These are phyloP conservation scores for Lotus japonicus DNA, from an alignment of 306 rosid genomes.

Conservation along the genomic window DNA sequence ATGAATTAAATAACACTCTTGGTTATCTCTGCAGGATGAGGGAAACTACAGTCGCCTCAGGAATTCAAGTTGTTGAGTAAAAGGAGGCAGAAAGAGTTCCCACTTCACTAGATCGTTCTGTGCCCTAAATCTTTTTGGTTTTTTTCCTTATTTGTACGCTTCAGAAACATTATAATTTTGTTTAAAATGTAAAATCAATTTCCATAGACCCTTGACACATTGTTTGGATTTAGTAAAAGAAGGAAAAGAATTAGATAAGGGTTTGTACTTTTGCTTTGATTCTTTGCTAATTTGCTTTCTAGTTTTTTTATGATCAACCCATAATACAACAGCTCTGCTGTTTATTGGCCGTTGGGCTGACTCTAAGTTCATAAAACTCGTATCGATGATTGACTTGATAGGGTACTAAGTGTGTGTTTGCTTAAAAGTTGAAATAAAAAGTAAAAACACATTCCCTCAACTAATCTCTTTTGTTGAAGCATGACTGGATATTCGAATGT, in stretches of 20 bases:
- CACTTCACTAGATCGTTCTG: neutral
- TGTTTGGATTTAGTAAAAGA: neutral
- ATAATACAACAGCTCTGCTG: too few relatives aligned
- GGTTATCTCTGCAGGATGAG: constrained; percentile 24
- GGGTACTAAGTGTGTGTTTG: too few relatives aligned
- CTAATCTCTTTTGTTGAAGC: too few relatives aligned
- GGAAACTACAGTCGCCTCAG: constrained; percentile 4
- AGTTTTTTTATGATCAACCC: neutral
- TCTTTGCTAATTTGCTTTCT: neutral
- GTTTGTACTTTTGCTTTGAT: neutral
- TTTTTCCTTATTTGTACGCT: neutral
- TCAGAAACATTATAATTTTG: neutral
- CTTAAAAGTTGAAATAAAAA: too few relatives aligned
- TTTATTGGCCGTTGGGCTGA: too few relatives aligned
- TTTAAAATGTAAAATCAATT: neutral
- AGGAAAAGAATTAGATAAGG: neutral
- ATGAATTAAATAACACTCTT: neutral
- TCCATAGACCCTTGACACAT: constrained; percentile 1
- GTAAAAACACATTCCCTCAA: too few relatives aligned
- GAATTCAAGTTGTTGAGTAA: constrained; percentile 10
- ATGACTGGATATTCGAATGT: too few relatives aligned
- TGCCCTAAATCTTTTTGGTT: neutral
- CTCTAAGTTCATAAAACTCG: too few relatives aligned
- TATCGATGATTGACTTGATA: too few relatives aligned
- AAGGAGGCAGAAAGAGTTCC: constrained; percentile 11